phyloP scores from a whole-genome alignment of 306 rosid genomes.

The Potentilla sterilis region DNA sequence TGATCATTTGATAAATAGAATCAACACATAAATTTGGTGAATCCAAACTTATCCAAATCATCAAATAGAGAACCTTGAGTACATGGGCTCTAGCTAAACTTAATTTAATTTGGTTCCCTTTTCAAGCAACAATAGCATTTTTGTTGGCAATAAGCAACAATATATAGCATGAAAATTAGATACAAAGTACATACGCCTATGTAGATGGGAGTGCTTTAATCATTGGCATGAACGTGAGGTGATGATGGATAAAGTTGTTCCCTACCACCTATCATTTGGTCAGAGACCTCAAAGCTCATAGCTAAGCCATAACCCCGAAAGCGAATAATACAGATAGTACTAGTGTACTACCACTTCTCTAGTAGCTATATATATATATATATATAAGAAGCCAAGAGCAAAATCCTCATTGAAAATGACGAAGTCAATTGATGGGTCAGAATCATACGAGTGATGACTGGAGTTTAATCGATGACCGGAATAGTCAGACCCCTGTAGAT shows the following conservation, averaged over 20 bases:
- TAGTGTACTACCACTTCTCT: neutral
- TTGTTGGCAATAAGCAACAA: neutral
- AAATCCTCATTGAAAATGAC: slow-evolving; percentile 25
- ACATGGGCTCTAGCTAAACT: neutral
- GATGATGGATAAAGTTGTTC: neutral
- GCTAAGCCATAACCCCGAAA: neutral
- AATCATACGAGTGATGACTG: neutral
- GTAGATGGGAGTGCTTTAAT: neutral
- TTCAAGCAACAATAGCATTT: neutral
- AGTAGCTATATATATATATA: too few relatives aligned
- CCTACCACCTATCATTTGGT: slow-evolving; percentile 19
- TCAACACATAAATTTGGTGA: neutral
- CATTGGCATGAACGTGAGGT: neutral
- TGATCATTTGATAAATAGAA: too few relatives aligned
- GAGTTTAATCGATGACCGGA: neutral
- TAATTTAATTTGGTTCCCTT: neutral
- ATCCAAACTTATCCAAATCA: neutral
- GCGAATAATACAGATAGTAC: neutral
- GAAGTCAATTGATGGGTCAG: neutral
- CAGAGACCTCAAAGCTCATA: neutral
- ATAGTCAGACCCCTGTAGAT: slow-evolving; percentile 13
- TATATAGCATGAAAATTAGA: neutral
- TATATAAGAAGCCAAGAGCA: neutral
- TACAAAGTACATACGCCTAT: neutral
- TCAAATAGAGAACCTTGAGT: neutral